Percentiles rank a stretch among this genome's conserved stretches.
Conservation (phyloP, 805 yeast species). For the Lipomyces yamanashiensis region DNA sequence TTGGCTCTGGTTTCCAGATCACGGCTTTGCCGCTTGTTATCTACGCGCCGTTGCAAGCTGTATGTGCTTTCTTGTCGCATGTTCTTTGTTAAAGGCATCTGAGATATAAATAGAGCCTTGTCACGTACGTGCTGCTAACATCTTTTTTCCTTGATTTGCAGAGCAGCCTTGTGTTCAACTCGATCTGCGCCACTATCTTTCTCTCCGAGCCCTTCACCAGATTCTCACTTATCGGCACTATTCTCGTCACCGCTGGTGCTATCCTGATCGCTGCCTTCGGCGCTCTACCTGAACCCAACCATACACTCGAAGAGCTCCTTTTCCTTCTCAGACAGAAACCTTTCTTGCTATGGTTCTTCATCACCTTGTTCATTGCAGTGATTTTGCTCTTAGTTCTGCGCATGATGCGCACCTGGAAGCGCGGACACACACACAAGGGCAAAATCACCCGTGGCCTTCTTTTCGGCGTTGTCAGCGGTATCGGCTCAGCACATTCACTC, state of each 20-base stretch:
- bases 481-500: slow-evolving; percentile 82
- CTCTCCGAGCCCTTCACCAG: slow-evolving; percentile 70
- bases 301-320: slow-evolving; percentile 54
- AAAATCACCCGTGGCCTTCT: slow-evolving; percentile 58
- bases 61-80: slow-evolving; percentile 37
- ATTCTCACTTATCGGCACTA: slow-evolving; percentile 65
- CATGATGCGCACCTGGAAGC: slow-evolving; percentile 37
- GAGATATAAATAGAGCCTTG: background rate
- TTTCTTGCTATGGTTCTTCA: slow-evolving; percentile 63
- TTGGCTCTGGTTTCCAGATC: slow-evolving; percentile 83
- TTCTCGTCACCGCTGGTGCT: slow-evolving; percentile 73
- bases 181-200: slow-evolving; percentile 68
- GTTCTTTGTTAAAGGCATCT: background rate
- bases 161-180: slow-evolving; percentile 80
- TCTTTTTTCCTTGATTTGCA: background rate
- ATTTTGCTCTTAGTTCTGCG: slow-evolving; percentile 27
- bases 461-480: slow-evolving; percentile 73
- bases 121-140: background rate
- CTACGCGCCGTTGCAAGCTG: slow-evolving; percentile 80
- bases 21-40: slow-evolving; percentile 81
- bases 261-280: slow-evolving; percentile 77
- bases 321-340: slow-evolving; percentile 49
- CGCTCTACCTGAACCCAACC: slow-evolving; percentile 58
- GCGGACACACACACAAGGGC: slow-evolving; percentile 36
- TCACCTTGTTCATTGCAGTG: slow-evolving; percentile 42